phyloP scores from a whole-genome alignment of 2,329 filamentous ascomycete species.

The Colletotrichum navitas region DNA sequence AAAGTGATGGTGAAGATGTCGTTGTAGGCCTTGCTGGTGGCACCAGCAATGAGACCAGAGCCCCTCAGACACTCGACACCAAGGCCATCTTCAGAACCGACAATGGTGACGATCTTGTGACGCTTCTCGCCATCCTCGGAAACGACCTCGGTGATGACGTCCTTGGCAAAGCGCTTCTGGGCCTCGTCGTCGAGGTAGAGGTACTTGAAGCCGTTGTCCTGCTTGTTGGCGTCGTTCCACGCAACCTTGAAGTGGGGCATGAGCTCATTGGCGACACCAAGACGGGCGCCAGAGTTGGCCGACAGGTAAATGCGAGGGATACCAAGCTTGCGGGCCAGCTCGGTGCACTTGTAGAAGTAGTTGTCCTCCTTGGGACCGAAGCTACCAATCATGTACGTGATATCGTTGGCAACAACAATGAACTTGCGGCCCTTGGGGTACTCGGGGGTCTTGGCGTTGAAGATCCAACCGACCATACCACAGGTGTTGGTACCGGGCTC shows the following conservation, averaged over 20 bases:
- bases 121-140: slow-evolving; percentile 89
- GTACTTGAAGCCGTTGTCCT: slow-evolving; percentile 94
- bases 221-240: slow-evolving; percentile 88
- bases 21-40: slow-evolving; percentile 95
- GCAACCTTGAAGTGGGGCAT: slow-evolving; percentile 98
- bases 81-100: slow-evolving; percentile 94
- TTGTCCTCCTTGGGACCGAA: slow-evolving; percentile 97
- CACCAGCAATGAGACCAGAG: slow-evolving; percentile 97
- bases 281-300: slow-evolving; percentile 97
- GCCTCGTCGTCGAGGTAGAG: slow-evolving; percentile 90
- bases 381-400: slow-evolving; percentile 98
- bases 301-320: slow-evolving; percentile 98
- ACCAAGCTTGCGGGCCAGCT: slow-evolving; percentile 91
- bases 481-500: slow-evolving; percentile 96
- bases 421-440: slow-evolving; percentile 94
- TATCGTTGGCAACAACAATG: slow-evolving; percentile 98
- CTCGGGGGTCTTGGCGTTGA: slow-evolving; percentile 94
- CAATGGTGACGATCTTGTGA: slow-evolving; percentile 92
- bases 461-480: slow-evolving; percentile 98
- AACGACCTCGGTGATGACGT: slow-evolving; percentile 83
- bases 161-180: slow-evolving; percentile 87
- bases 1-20: slow-evolving; percentile 99
- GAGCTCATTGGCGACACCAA: slow-evolving; percentile 95
- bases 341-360: slow-evolving; percentile 99
- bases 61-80: slow-evolving; percentile 98